Base-by-base conservation (phyloP, 1,139 yeast species). In the Suzukiozyma palmioleophila region DNA sequence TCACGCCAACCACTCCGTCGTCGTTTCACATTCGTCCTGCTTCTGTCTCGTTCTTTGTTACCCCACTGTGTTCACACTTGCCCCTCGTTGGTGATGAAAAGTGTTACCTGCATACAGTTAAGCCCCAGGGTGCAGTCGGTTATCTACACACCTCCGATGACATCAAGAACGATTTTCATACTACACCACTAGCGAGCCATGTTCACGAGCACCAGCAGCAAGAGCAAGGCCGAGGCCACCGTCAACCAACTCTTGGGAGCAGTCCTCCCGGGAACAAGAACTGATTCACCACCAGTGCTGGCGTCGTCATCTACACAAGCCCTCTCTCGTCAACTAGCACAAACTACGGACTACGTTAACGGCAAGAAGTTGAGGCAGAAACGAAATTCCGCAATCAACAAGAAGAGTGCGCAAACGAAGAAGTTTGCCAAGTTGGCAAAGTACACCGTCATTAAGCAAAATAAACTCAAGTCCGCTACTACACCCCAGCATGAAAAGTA, bases 371-470 rank as follows among this genome's bases (percentile, higher is more conserved):
- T 50, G 29, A 67, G 65, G 46, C 57, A 56, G 38, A 47, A 47
- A 30, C 44, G 46, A 26, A 68, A 68, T 45, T 55, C 59, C 34
- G 60, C 60, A 37, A 62, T 72, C 28, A 69, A 61, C 46, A 62
- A 64, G 42, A 57, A 60, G 28, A 54, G 57, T 26, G 62, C 57
- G n/a, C 53, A 57, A 15, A 66, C 73, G 13, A 61, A 63, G 31
- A 63, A 66, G 44, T 64, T 80, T 37, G 65, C 66, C 37, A 73
- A 70, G 47, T 53, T 68, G 39, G 81, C 84, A 13, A 77, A 75
- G 47, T 64, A 79, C 43, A 66, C 73, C 38, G 62, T 78, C 36
- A 64, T 79, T 42, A 66, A 73, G 45, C 56, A 59, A 32, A 81
- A 72, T 46, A 60, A 66, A 28, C 55, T 60, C 25, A 50, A 58